Conservation (phyloP, 352 stramenopile genomes). For the Pythium volutum region DNA sequence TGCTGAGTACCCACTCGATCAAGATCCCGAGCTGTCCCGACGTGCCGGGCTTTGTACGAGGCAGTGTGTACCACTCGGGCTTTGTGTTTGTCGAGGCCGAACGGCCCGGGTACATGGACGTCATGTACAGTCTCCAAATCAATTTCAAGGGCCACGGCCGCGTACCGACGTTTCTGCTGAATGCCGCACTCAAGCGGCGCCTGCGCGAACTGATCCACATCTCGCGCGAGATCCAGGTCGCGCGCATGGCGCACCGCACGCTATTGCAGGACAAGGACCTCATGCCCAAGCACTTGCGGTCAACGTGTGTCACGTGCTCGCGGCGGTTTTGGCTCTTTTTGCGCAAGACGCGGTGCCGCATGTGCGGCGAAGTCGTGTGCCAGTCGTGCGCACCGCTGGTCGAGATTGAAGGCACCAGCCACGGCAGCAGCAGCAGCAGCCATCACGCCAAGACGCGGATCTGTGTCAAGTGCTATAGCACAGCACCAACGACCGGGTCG, state of each 20-base stretch:
- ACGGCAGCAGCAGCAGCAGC: slow-evolving; percentile 18
- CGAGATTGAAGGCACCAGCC: slow-evolving; percentile 33
- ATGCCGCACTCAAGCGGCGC: slow-evolving; percentile 55
- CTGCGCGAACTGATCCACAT: slow-evolving; percentile 67
- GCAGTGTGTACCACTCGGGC: slow-evolving; percentile 80
- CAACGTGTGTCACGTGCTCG: slow-evolving; percentile 54
- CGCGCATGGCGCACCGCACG: slow-evolving; percentile 50
- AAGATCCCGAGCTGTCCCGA: slow-evolving; percentile 73
- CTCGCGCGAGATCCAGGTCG: slow-evolving; percentile 59
- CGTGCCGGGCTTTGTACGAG: slow-evolving; percentile 62
- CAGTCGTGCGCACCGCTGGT: slow-evolving; percentile 64
- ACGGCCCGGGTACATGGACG: slow-evolving; percentile 72
- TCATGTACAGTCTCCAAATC: slow-evolving; percentile 84
- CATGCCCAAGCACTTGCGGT: slow-evolving; percentile 60
- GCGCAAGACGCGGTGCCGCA: slow-evolving; percentile 64
- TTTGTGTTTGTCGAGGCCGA: slow-evolving; percentile 81
- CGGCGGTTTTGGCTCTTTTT: slow-evolving; percentile 72
- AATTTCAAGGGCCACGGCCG: slow-evolving; percentile 78
- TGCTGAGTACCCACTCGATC: slow-evolving; percentile 83
- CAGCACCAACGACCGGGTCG: slow-evolving; percentile 22
- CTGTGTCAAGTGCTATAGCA: slow-evolving; percentile 52
- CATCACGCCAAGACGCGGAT: slow-evolving; percentile 49
- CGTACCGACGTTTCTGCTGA: slow-evolving; percentile 63
- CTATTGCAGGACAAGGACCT: slow-evolving; percentile 63
- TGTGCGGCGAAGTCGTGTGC: slow-evolving; percentile 76